Evolutionary conservation across 768 basidiomycete genomes (phyloP), one percentile per base, ranked within the genome.

Genomic region (Lentinula guzmanii): DNA sequence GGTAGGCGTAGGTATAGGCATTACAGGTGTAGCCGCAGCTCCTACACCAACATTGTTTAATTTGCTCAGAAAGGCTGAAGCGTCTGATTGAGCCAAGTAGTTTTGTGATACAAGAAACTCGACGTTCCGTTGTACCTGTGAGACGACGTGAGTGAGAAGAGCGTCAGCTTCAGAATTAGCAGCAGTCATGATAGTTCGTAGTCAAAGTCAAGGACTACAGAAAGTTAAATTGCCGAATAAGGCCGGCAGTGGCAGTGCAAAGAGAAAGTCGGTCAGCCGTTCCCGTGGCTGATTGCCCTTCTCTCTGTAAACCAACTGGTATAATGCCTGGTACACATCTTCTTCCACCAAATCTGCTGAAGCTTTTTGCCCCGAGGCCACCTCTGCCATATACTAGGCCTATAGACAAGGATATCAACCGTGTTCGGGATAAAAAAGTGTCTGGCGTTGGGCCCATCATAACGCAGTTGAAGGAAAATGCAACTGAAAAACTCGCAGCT

Each of bases 321-420:
- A 48, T 64, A 42, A 82, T 82, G 82, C 82, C 83, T 45, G 90
- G 90, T 52, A 94, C 93, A 3, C 92, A 95, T 76, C 81, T 95
- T 24, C 83, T 99, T 24, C 96, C 96, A 3, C 94, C 94, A 3
- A 97, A 98, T 75, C 85, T 99, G 57, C 87, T 98, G 73, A 95
- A 96, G 72, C 89, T 98, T 66, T 99, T 98, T 72, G 89, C 93
- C 0, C 95, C 97, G 4, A 86, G 97, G 6, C 93, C 96, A 1
- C 91, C 89, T 2, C 82, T 98, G 3, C 90, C 90, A 0, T 98
- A 94, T 71, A 69, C 86, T 34, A 87, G 93, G 8, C 95, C 96
- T 0, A 80, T 93, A 37, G 93, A 91, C 71, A 87, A 77, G 66
- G 93, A 97, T 70, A 86, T 91, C 41, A 84, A 91, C 74, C 85